Conservation (phyloP, 441 rosid genomes). For the Omphalea diandra region DNA sequence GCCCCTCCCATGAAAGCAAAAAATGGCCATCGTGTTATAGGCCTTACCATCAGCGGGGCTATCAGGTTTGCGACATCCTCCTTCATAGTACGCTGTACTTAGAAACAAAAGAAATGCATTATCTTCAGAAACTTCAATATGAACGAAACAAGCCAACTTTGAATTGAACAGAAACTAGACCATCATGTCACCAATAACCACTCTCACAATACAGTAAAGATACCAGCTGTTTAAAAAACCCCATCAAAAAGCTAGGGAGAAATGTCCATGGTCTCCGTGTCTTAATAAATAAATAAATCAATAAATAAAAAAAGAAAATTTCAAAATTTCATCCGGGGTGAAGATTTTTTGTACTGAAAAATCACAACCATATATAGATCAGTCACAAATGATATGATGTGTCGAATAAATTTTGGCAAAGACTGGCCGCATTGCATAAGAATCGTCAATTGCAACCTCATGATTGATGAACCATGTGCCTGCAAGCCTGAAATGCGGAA, state of each 20-base stretch:
- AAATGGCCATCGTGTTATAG: slow-evolving; percentile 74
- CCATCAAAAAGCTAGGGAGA: background rate
- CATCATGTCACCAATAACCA: background rate
- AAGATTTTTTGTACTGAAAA: background rate
- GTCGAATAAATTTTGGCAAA: background rate
- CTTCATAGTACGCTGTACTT: slow-evolving; percentile 47
- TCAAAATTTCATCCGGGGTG: background rate
- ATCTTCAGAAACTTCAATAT: slow-evolving; percentile 7
- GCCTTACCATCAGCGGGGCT: slow-evolving; percentile 52
- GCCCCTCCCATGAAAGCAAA: slow-evolving; percentile 85
- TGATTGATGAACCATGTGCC: background rate
- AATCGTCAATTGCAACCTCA: background rate
- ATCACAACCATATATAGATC: background rate
- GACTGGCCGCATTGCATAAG: background rate
- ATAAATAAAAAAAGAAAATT: too few relatives aligned
- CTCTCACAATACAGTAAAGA: background rate
- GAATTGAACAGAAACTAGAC: background rate
- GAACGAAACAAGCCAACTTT: background rate
- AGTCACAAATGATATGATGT: background rate
- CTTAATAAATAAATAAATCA: too few relatives aligned
- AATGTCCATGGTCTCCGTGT: background rate
- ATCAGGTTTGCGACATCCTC: slow-evolving; percentile 55
- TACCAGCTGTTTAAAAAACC: background rate
- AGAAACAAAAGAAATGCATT: slow-evolving; percentile 3
- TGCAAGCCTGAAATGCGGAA: background rate